Percentiles rank a stretch among this genome's conserved stretches.
These are phyloP conservation scores for Baorangia bicolor DNA, from an alignment of 768 basidiomycete genomes.

Conservation along the genomic window DNA sequence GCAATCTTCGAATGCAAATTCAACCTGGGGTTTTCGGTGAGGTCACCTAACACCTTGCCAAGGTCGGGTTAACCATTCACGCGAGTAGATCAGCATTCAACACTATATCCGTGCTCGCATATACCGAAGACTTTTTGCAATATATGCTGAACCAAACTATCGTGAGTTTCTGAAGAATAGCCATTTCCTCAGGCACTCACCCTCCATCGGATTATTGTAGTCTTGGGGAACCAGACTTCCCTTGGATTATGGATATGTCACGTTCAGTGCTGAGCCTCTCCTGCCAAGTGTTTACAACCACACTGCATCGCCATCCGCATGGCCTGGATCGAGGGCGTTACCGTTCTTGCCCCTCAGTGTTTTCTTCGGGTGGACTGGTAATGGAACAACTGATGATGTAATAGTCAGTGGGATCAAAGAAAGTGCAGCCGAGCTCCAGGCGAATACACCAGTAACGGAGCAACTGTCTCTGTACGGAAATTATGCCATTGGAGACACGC, in stretches of 20 bases:
- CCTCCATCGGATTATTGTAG: constrained; percentile 26
- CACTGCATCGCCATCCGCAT: constrained; percentile 41
- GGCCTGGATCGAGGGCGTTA: constrained; percentile 41
- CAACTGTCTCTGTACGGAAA: constrained; percentile 55
- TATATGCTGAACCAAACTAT: constrained; percentile 14
- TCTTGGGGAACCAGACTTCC: constrained; percentile 41
- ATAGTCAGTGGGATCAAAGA: constrained; percentile 41
- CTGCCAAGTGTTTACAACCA: constrained; percentile 41
- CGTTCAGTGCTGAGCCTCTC: constrained; percentile 54
- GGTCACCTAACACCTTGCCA: background rate
- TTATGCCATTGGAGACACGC: constrained; percentile 55
- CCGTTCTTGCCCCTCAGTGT: constrained; percentile 48
- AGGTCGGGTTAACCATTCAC: background rate
- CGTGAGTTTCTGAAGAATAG: constrained; percentile 9
- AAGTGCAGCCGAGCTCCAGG: constrained; percentile 40
- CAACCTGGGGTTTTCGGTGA: constrained; percentile 24
- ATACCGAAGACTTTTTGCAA: constrained; percentile 20
- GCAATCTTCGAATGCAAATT: constrained; percentile 17
- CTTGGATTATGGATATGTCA: constrained; percentile 38
- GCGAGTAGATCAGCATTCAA: constrained; percentile 22
- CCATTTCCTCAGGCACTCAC: background rate
- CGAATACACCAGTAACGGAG: constrained; percentile 43
- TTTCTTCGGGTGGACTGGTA: constrained; percentile 43
- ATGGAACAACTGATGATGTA: constrained; percentile 37
- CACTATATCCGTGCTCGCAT: constrained; percentile 24